Evolutionary conservation across 768 basidiomycete species (phyloP), one percentile per base, ranked within the genome.

Genomic region (Rubroboletus pulcherrimus): DNA sequence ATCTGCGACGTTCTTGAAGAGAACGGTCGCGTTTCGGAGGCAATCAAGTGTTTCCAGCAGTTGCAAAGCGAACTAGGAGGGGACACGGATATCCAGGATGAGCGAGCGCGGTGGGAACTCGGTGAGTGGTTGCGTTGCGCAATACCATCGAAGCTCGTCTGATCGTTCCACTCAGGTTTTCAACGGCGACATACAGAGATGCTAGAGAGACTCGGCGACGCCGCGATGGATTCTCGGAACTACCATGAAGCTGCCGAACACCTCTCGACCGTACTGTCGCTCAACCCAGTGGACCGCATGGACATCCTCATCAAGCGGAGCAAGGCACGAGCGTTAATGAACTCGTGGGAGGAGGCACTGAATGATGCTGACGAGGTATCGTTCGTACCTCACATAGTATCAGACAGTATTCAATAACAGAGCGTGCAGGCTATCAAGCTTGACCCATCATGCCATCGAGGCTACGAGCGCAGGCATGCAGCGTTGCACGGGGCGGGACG

Each of bases 1-100:
- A 50, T 60, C 0, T 60, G 54, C 11, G 51, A 60, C 1, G 31
- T 31, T n/a, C 60, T 61, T 7, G 51, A 56, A 30, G 3, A 5
- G 9, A 29, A 44, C 1, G 49, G 48, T 21, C 49, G 31, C 1
- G 3, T 53, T 19, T 6, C 6, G 3, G 52, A 56, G 8, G 49
- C 49, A 12, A 33, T 48, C 6, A 26, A 42, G 9, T 51, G 19
- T 9, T 56, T 60, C 26, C 33, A 1, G 17, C 43, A 14, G 38
- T 53, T 60, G 54, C 31, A 17, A 17, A 41, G 9, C 9, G 54
- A 60, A 12, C 26, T 53, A 11, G n/a, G 1, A 5, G 21, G 5
- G 4, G 49, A 61, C 19, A 42, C 19, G 17, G 17, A 14, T 7
- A 21, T 21, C 2, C 34, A 21, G 2, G 12, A 17, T 14, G 57